These are phyloP conservation scores for sweet orange (Citrus sinensis) DNA, from an alignment of 345 rosid species.

Conservation along the genomic window DNA sequence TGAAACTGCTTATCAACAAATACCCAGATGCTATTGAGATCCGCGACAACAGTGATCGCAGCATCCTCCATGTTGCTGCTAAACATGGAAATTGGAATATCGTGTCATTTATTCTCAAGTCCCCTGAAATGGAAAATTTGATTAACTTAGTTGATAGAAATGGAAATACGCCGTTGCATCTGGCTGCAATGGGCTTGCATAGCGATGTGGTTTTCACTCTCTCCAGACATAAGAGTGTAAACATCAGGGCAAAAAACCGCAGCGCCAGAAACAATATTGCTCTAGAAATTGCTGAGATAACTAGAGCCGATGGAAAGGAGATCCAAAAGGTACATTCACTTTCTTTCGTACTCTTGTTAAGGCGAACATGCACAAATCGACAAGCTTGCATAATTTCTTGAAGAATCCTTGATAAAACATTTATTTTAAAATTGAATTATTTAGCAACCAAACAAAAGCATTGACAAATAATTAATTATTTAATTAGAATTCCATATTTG, in stretches of 20 bases:
- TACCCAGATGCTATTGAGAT: conserved; percentile 1
- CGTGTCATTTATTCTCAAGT: not conserved
- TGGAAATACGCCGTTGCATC: conserved; percentile 5
- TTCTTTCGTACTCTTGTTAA: no score
- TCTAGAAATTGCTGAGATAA: not conserved
- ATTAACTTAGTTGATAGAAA: not conserved
- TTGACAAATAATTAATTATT: no score
- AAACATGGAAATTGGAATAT: not conserved
- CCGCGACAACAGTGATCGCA: not conserved
- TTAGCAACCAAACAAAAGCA: not conserved
- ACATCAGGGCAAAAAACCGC: not conserved
- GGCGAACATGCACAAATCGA: not conserved
- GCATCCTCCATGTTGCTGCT: conserved; percentile 3
- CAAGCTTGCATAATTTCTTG: not conserved
- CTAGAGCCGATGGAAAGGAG: not conserved
- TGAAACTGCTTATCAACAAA: not conserved
- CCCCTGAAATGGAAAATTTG: conserved; percentile 5
- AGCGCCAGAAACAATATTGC: not conserved
- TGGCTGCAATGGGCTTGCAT: not conserved
- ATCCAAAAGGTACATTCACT: not conserved
- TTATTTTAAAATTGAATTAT: no score
- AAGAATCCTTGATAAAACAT: not conserved
- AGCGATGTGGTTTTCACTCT: not conserved
- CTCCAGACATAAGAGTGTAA: not conserved
- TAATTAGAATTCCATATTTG: no score